Conservation (phyloP, 768 basidiomycete species). For the Leccinum boreale region DNA sequence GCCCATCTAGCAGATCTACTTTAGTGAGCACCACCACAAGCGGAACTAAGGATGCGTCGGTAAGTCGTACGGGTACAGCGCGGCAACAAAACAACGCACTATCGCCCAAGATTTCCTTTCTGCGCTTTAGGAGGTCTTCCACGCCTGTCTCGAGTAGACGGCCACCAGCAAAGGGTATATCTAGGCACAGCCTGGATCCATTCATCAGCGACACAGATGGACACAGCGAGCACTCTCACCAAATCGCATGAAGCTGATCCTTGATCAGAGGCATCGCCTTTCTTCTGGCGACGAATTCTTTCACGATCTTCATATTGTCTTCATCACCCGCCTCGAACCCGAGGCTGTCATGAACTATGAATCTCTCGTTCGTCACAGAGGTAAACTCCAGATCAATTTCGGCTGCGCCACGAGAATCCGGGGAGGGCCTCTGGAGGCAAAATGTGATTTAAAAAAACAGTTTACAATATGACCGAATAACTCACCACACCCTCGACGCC, state of each 20-base stretch:
- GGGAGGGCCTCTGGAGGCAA: not conserved
- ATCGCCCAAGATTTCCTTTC: not conserved
- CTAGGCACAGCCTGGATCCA: conserved; percentile 13
- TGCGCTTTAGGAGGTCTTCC: conserved; percentile 10
- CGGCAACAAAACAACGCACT: not conserved
- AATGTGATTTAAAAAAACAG: not conserved
- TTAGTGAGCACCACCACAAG: too few species aligned
- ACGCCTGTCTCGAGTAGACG: conserved; percentile 14
- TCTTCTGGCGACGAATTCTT: not conserved
- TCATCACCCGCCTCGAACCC: not conserved
- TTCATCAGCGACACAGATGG: not conserved
- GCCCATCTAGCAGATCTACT: not conserved
- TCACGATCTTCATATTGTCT: not conserved
- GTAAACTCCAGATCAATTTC: not conserved
- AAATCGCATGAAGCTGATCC: conserved; percentile 15
- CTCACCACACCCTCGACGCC: too few species aligned
- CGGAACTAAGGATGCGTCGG: not conserved
- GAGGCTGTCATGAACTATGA: not conserved
- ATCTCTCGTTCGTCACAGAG: not conserved
- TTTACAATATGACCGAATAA: not conserved
- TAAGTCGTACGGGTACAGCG: conserved; percentile 3
- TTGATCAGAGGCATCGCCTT: not conserved
- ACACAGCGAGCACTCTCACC: not conserved
- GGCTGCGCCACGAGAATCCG: not conserved
- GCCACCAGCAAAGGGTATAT: conserved; percentile 11